These are phyloP conservation scores for Lodderomyces elongisporus DNA, from an alignment of 1,139 yeast genomes.

Conservation along the genomic window DNA sequence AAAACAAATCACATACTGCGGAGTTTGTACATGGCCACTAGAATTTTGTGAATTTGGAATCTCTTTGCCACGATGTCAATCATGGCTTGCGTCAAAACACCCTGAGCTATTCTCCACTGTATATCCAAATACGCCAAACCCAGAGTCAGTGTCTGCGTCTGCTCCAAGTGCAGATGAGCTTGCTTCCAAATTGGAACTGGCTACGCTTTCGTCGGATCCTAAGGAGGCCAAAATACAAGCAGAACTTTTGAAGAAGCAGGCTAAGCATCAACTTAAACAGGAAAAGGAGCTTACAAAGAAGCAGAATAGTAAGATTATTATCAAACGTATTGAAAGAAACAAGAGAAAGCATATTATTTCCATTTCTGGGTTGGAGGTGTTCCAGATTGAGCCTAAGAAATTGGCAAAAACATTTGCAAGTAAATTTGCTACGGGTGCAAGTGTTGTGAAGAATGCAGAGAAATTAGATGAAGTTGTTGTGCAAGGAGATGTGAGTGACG, in stretches of 20 bases:
- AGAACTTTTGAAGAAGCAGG: constrained; percentile 79
- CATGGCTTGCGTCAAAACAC: constrained; percentile 66
- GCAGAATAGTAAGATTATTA: constrained; percentile 70
- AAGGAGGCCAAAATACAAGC: constrained; percentile 78
- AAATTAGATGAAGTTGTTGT: constrained; percentile 88
- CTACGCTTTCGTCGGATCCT: constrained; percentile 56
- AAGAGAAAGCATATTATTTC: constrained; percentile 86
- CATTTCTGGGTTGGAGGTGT: constrained; percentile 82
- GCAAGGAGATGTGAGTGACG: constrained; percentile 95
- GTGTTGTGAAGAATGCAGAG: constrained; percentile 88
- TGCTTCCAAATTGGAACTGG: constrained; percentile 36
- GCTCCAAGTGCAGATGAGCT: not conserved
- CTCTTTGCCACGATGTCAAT: constrained; percentile 73
- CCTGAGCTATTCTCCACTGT: constrained; percentile 52
- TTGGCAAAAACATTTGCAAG: constrained; percentile 89
- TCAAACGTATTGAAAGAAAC: constrained; percentile 87
- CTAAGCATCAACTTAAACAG: constrained; percentile 83
- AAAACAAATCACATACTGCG: constrained; percentile 62
- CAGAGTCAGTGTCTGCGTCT: constrained; percentile 18
- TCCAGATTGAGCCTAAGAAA: constrained; percentile 85
- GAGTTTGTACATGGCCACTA: constrained; percentile 80
- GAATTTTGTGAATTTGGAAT: constrained; percentile 95
- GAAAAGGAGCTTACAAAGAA: constrained; percentile 81
- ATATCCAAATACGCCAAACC: constrained; percentile 55
- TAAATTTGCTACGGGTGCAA: constrained; percentile 94